Conservation (phyloP, 176 grass and related monocot species). For the Pontederia crassipes region DNA sequence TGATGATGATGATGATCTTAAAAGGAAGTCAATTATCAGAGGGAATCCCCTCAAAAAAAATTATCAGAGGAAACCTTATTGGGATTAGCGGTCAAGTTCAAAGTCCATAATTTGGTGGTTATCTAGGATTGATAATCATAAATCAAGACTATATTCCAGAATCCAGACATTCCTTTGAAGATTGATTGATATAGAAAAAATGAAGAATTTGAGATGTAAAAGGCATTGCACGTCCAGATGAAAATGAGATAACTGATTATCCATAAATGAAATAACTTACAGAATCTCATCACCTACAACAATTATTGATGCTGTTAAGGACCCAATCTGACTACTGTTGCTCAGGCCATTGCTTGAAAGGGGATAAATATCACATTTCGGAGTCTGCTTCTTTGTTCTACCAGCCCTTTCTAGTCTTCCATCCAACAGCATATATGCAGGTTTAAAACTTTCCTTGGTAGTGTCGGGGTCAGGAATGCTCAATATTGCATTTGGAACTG, state of each 20-base stretch:
- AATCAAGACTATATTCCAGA: too few species aligned
- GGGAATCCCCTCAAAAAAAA: too few species aligned
- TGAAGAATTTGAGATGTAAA: too few species aligned
- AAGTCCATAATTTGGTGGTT: too few species aligned
- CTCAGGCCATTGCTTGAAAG: slow-evolving; percentile 47
- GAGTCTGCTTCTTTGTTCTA: slow-evolving; percentile 60
- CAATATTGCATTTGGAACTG: slow-evolving; percentile 92
- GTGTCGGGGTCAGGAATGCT: slow-evolving; percentile 38
- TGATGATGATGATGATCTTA: too few species aligned
- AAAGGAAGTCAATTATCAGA: too few species aligned
- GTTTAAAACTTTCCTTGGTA: slow-evolving; percentile 64
- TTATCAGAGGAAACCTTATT: too few species aligned
- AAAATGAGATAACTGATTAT: background rate
- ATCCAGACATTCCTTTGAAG: too few species aligned
- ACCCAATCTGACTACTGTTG: slow-evolving; percentile 26
- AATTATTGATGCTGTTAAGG: slow-evolving; percentile 60
- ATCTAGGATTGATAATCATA: too few species aligned
- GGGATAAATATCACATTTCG: slow-evolving; percentile 23
- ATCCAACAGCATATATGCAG: slow-evolving; percentile 94
- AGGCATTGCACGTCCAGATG: slow-evolving; percentile 12
- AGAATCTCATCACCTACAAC: slow-evolving; percentile 82
- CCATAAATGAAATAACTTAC: slow-evolving; percentile 44
- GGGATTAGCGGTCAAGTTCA: too few species aligned
- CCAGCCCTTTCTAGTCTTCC: slow-evolving; percentile 97
- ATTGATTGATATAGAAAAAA: too few species aligned